Base-by-base conservation (phyloP, 805 yeast genomes). In the Myxozyma geophila region DNA sequence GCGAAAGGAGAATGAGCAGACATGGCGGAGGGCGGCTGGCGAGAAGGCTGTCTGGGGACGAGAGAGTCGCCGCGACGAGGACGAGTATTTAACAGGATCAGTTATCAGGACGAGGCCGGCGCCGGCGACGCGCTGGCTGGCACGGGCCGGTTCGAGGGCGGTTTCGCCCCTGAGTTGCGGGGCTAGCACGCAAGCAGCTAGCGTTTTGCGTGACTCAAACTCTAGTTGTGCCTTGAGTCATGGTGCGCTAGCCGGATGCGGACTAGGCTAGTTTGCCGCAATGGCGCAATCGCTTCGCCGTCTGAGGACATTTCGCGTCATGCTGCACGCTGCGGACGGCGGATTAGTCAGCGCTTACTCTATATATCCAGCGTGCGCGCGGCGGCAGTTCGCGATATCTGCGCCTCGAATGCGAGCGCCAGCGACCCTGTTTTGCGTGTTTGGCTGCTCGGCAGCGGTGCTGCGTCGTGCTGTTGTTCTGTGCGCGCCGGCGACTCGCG, bases 251-350 rank as follows among this genome's bases (percentile, higher is more conserved):
- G 17, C 48, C n/a, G 28, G 9, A 35, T 15, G 15, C 13, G 43
- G 41, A 15, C 51, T 54, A 44, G 51, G 12, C n/a, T 35, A n/a
- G 35, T 35, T 2, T 7, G 19, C 19, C 8, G 37, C 39, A 6
- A 54, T 54, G 33, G 58, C 58, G 58, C 58, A 28, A 54, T 54
- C 51, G 51, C 51, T 10, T 12, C 44, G 33, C 35, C 41, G 50
- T 23, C 43, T 54, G 33, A 54, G 50, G 41, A 35, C 50, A 54
- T 54, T 46, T 54, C n/a, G 50, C 51, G 51, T 46, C 49, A 54
- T 54, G n/a, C n/a, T n/a, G n/a, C n/a, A n/a, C n/a, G n/a, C n/a
- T n/a, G n/a, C n/a, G n/a, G n/a, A n/a, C n/a, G n/a, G n/a, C n/a
- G n/a, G n/a, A n/a, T n/a, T n/a, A n/a, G n/a, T n/a, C n/a, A n/a